phyloP scores from a whole-genome alignment of 192 early-diverging fungal genomes.

The Chytriomyces hyalinus region DNA sequence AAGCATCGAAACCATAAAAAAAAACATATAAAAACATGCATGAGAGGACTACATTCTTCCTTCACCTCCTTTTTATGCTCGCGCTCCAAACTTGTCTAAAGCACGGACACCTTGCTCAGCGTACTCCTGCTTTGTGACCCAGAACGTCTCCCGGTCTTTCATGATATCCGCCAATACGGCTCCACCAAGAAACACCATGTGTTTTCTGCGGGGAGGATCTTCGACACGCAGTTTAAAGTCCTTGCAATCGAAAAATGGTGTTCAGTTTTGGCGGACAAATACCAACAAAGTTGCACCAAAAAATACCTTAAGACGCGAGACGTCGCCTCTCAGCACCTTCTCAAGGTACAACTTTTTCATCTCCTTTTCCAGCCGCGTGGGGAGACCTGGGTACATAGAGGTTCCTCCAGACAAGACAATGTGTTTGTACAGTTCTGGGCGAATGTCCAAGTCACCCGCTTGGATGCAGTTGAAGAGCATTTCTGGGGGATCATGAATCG shows the following conservation, averaged over 20 bases:
- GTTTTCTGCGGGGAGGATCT: constrained; percentile 96
- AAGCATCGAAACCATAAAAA: background rate
- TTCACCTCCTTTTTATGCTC: background rate
- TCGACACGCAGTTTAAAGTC: constrained; percentile 98
- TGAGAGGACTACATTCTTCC: too few species aligned
- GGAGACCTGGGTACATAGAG: constrained; percentile 98
- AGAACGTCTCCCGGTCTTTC: constrained; percentile 87
- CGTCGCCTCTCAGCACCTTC: constrained; percentile 87
- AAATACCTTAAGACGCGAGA: constrained; percentile 73
- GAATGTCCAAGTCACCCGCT: constrained; percentile 87
- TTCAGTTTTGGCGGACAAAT: background rate
- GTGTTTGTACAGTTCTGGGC: constrained; percentile 94
- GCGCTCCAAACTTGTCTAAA: constrained; percentile 55
- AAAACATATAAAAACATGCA: background rate
- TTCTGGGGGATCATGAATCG: constrained; percentile 57
- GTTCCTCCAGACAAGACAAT: constrained; percentile 98
- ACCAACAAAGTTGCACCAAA: background rate
- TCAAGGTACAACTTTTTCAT: constrained; percentile 94
- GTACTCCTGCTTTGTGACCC: constrained; percentile 95
- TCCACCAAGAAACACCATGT: constrained; percentile 98
- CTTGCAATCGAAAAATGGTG: constrained; percentile 41
- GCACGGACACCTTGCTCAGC: constrained; percentile 83
- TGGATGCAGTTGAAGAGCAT: constrained; percentile 92
- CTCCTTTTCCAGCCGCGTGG: constrained; percentile 97
- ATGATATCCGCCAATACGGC: constrained; percentile 95